Conservation (phyloP, 2,329 filamentous ascomycete species). For the Epichloe sibirici region DNA sequence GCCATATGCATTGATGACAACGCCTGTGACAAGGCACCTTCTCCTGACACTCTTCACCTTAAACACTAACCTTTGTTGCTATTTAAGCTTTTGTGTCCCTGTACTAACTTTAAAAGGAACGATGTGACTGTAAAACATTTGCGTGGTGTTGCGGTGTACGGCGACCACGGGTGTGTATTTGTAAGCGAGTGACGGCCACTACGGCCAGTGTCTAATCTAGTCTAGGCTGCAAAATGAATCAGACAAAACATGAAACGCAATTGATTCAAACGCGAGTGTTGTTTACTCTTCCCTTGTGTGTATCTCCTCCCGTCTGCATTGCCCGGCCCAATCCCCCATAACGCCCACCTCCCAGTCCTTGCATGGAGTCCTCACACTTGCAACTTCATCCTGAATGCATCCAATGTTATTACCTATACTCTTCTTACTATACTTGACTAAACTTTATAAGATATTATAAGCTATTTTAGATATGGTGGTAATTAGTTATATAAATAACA, state of each 20-base stretch:
- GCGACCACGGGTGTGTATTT: background rate
- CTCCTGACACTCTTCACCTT: slow-evolving; percentile 13
- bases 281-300: no score
- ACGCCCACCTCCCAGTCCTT: no score
- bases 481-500: no score
- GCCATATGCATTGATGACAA: slow-evolving; percentile 34
- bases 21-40: slow-evolving; percentile 33
- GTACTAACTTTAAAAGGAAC: slow-evolving; percentile 4
- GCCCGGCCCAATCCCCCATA: no score
- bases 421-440: no score
- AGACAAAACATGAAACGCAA: no score
- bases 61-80: background rate
- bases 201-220: background rate
- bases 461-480: no score
- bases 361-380: no score
- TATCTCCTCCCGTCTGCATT: background rate
- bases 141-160: background rate
- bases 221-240: background rate
- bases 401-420: background rate
- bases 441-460: no score
- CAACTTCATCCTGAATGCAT: background rate
- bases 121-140: background rate
- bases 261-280: no score
- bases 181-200: background rate
- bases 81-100: background rate